Conservation (phyloP, 257 asterid species). For the Eucommia ulmoides region DNA sequence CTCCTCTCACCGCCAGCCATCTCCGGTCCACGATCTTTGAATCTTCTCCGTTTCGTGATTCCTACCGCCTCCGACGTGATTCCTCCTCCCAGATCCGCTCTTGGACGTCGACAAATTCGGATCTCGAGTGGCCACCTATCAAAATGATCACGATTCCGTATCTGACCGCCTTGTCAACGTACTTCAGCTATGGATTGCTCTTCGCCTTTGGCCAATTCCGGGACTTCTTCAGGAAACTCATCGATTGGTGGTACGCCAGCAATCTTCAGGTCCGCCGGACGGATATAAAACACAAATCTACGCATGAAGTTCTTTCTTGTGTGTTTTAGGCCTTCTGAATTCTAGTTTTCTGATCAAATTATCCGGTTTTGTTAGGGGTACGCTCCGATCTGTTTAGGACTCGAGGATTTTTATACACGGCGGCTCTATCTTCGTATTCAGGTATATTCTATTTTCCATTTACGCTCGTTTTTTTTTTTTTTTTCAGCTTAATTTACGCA, state of each 20-base stretch:
- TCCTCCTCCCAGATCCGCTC: slow-evolving; percentile 18
- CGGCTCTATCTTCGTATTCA: slow-evolving; percentile 82
- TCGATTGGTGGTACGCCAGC: slow-evolving; percentile 69
- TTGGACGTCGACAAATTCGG: not conserved
- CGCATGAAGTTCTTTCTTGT: not conserved
- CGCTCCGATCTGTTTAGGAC: slow-evolving; percentile 98
- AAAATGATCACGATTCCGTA: slow-evolving; percentile 87
- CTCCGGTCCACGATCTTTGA: not conserved
- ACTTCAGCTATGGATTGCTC: slow-evolving; percentile 94
- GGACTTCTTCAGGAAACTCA: slow-evolving; percentile 62
- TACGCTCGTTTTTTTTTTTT: no score
- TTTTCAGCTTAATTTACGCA: no score
- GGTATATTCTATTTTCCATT: no score
- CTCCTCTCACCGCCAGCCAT: slow-evolving; percentile 10
- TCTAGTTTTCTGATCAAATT: not conserved
- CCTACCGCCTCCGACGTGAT: slow-evolving; percentile 7
- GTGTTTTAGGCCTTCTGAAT: not conserved
- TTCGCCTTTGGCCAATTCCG: slow-evolving; percentile 92
- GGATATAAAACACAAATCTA: no score
- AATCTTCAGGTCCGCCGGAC: slow-evolving; percentile 45
- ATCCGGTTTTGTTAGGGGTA: slow-evolving; percentile 51
- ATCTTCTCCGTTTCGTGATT: no score
- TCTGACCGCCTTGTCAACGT: slow-evolving; percentile 84
- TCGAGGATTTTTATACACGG: slow-evolving; percentile 93
- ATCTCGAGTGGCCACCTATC: slow-evolving; percentile 31